phyloP scores from a whole-genome alignment of 2,329 filamentous ascomycete genomes.

The Beauveria brongniartii region DNA sequence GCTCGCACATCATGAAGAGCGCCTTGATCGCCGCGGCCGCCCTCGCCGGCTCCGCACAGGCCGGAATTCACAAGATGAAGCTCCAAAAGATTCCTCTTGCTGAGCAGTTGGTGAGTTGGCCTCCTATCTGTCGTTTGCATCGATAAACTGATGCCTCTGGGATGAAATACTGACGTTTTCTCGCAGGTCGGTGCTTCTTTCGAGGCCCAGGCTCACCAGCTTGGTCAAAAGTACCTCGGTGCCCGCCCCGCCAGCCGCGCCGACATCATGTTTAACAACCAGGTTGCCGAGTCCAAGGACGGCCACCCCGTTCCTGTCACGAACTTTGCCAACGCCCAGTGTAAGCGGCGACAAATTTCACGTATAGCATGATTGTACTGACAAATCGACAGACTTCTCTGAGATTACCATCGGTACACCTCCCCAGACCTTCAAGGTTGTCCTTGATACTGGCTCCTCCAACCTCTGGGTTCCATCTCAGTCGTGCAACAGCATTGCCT shows the following conservation, averaged over 20 bases:
- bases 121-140: background rate
- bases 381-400: slow-evolving; percentile 67
- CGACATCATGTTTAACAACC: slow-evolving; percentile 73
- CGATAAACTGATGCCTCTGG: background rate
- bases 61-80: slow-evolving; percentile 91
- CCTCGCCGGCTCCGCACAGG: slow-evolving; percentile 75
- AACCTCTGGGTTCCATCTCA: slow-evolving; percentile 97
- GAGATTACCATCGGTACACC: slow-evolving; percentile 90
- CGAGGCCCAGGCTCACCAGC: slow-evolving; percentile 68
- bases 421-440: slow-evolving; percentile 93
- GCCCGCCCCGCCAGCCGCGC: slow-evolving; percentile 57
- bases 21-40: slow-evolving; percentile 70
- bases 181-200: slow-evolving; percentile 66
- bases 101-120: slow-evolving; percentile 74
- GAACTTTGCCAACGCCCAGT: slow-evolving; percentile 99
- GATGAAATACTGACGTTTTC: background rate
- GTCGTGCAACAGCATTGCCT: slow-evolving; percentile 89
- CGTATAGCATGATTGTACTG: slow-evolving; percentile 8
- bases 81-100: slow-evolving; percentile 91
- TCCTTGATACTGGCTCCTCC: slow-evolving; percentile 96
- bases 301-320: slow-evolving; percentile 80
- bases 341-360: slow-evolving; percentile 45
- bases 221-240: slow-evolving; percentile 96
- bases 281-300: slow-evolving; percentile 54
- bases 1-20: slow-evolving; percentile 68